Evolutionary conservation across 164 flowering plant species (phyloP).

Genomic region (Dillenia turbinata): DNA sequence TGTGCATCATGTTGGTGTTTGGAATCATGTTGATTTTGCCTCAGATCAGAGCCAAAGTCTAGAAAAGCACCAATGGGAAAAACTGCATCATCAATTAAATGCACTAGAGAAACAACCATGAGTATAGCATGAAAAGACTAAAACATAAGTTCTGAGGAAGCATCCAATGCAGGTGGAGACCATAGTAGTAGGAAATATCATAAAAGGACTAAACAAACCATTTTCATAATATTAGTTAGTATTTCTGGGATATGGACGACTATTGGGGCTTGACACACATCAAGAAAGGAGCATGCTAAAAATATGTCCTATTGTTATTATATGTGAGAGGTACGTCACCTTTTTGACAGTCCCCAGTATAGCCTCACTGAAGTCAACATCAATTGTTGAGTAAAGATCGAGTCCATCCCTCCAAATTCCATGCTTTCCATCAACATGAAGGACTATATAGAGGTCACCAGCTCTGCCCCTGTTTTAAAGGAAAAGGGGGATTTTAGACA

Average conservation of each 20-base stretch:
- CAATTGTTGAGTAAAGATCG: constrained; percentile 67
- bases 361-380: constrained; percentile 79
- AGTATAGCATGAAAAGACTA: background rate
- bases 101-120: background rate
- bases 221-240: too few relatives aligned
- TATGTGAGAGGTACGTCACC: constrained; percentile 33
- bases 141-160: background rate
- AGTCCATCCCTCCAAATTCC: constrained; percentile 81
- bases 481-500: background rate
- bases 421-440: constrained; percentile 58
- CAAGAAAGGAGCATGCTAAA: background rate
- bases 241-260: too few relatives aligned
- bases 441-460: constrained; percentile 70
- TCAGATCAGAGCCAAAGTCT: too few relatives aligned
- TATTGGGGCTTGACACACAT: too few relatives aligned
- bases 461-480: constrained; percentile 48
- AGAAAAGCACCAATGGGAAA: too few relatives aligned
- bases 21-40: too few relatives aligned
- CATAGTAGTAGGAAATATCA: background rate
- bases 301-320: background rate
- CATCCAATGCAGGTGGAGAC: background rate
- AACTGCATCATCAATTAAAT: too few relatives aligned
- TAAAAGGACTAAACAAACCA: background rate
- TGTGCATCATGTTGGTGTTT: too few relatives aligned
- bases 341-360: constrained; percentile 69